Evolutionary conservation across 2,329 filamentous ascomycete species (phyloP), one percentile per base, ranked within the genome.

Genomic region (Alternaria tenuissima): DNA sequence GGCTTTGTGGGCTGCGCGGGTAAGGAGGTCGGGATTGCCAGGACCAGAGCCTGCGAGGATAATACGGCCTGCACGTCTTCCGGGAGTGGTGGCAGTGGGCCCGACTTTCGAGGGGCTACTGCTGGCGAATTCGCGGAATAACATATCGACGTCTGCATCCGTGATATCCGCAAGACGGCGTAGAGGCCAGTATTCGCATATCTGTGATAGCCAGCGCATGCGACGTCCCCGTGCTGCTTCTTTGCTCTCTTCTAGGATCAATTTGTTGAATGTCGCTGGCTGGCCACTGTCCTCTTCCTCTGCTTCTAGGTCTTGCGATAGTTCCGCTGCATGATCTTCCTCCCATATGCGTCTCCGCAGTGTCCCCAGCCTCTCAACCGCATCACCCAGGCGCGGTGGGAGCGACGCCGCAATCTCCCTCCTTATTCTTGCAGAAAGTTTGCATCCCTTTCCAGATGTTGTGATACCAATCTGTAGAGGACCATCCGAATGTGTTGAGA

Each of bases 131-230:
- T 91, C 88, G 63, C 86, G 82, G n/a, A 99, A 84, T 0, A 98
- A 87, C 12, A 81, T 78, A 16, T 92, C 88, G 7, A 97, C 88
- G 68, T 98, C 94, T 8, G 86, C 85, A 71, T 97, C 92, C 4
- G 87, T 90, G 64, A 98, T 90, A 41, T 86, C 84, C 7, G 93
- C 93, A 1, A 99, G 86, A 18, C 91, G 88, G 64, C 89, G 89
- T 26, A 99, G 84, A 1, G 95, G 94, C 95, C 95, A 99, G 80
- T 99, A 99, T 82, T 99, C 95, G 84, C 95, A 99, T 53, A 99
- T 93, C 76, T 99, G 95, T 20, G 91, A 88, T 1, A 99, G 84
- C 95, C 95, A 99, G 59, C 95, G 87, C 84, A 96, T 94, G 52
- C 95, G 87, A 61, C 94, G 85, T 22, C 87, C 93, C 75, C 93